Evolutionary conservation across 2,329 filamentous ascomycete genomes (phyloP), one percentile per base, ranked within the genome.

Genomic region (Corniculantispora saksenae): DNA sequence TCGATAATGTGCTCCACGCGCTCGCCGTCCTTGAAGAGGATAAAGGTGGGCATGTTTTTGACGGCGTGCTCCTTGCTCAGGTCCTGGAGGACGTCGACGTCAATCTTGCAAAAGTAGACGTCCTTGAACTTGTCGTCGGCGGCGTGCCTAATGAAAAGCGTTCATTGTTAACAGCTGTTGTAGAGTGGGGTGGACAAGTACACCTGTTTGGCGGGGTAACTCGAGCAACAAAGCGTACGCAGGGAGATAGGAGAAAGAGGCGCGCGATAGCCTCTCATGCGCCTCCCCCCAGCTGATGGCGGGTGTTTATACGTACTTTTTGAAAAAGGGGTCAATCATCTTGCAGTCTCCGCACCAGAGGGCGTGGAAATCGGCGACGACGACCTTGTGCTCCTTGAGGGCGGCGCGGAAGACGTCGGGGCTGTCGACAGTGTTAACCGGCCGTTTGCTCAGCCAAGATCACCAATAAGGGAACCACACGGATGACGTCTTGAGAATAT

Each of bases 331-430:
- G 43, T 92, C 87, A 72, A 97, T 94, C 71, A 88, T 84, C 83
- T 93, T 96, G 90, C 93, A 97, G 67, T 93, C 93, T 68, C 92
- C 92, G 83, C 93, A 97, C 93, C 93, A 97, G 68, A 83, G 87
- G 64, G 93, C 93, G 78, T 90, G 92, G 82, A 88, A 92, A 83
- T 97, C 93, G 74, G 96, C 80, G 68, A 96, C 82, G 71, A 94
- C 84, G 69, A 90, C 77, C 54, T 82, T 82, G 74, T 86, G 65
- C 56, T 68, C 57, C 59, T 66, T 65, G 57, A 68, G 55, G 12
- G 64, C 62, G 7, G 65, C 61, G 32, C 62, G 60, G 47, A 67
- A 67, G 29, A 43, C 53, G 12, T 67, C 66, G 8, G 57, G 48
- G 38, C 63, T 65, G 48, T 23, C 25, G 17, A 1, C 32, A 6